Evolutionary conservation across 169 alveolate species (phyloP).

Genomic region (Condylostoma magnum): DNA sequence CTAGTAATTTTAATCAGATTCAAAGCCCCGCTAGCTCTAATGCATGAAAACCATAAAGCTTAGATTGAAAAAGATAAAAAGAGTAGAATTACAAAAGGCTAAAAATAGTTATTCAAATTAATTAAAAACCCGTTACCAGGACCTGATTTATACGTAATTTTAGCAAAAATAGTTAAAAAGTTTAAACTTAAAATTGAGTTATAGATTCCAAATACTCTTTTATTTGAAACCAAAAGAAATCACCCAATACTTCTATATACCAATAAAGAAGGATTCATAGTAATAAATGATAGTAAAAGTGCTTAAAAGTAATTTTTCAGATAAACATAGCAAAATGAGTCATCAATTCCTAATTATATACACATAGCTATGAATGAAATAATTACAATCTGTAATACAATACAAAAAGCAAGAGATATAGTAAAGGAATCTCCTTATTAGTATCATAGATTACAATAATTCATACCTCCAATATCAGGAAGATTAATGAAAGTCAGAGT

Average conservation of each 20-base stretch:
- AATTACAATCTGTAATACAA: background rate
- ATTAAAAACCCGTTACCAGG: background rate
- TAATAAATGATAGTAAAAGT: background rate
- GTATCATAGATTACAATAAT: background rate
- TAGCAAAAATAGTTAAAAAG: background rate
- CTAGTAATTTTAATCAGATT: too few relatives aligned
- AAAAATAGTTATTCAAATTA: background rate
- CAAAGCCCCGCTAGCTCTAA: background rate
- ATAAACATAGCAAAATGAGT: background rate
- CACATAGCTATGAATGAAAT: constrained; percentile 21
- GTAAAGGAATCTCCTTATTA: constrained; percentile 2
- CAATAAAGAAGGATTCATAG: background rate
- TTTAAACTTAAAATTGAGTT: background rate
- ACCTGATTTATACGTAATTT: background rate
- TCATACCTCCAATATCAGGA: background rate
- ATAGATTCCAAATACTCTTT: background rate
- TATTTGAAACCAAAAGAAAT: background rate
- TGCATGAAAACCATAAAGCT: background rate
- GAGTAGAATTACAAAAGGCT: background rate
- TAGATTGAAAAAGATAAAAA: background rate
- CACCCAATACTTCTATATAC: background rate
- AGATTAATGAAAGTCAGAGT: background rate
- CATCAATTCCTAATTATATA: background rate
- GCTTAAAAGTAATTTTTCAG: background rate
- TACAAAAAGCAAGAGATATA: background rate